Conservation (phyloP, 495 filamentous ascomycete genomes). For the Daldinia vernicosa region DNA sequence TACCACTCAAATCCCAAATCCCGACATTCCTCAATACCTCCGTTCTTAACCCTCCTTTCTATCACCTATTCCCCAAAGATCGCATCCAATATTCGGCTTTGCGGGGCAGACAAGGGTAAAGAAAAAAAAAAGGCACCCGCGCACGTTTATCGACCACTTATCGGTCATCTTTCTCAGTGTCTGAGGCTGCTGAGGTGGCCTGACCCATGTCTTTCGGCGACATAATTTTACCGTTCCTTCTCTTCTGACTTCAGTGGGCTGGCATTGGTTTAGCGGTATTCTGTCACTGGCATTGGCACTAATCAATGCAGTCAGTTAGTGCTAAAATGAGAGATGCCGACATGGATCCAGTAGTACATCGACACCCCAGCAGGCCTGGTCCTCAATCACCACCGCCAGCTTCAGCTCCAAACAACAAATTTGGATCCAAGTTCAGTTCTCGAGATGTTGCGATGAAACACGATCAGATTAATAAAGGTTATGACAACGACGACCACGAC, state of each 20-base stretch:
- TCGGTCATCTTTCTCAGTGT: constrained; percentile 16
- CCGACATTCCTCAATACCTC: constrained; percentile 1
- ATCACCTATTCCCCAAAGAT: constrained; percentile 3
- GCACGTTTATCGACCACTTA: constrained; percentile 24
- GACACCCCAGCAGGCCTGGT: constrained; percentile 34
- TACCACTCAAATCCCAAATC: constrained; percentile 10
- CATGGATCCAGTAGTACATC: constrained; percentile 40
- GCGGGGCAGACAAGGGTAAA: constrained; percentile 33
- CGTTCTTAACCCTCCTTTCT: neutral
- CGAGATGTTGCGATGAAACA: constrained; percentile 47
- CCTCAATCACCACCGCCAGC: constrained; percentile 35
- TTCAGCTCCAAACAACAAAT: constrained; percentile 32
- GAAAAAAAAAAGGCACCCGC: constrained; percentile 21
- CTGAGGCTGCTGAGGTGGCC: constrained; percentile 49
- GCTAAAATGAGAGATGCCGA: constrained; percentile 45
- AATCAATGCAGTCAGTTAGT: constrained; percentile 17
- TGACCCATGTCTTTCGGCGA: constrained; percentile 45
- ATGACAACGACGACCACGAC: constrained; percentile 42
- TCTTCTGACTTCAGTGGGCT: constrained; percentile 28
- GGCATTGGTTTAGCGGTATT: constrained; percentile 28
- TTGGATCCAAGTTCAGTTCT: constrained; percentile 25
- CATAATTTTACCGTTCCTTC: constrained; percentile 45
- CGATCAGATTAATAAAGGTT: constrained; percentile 38
- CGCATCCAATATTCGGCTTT: constrained; percentile 18
- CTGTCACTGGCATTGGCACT: constrained; percentile 30